Evolutionary conservation across 768 basidiomycete genomes (phyloP), one percentile per base, ranked within the genome.

Genomic region (Auricularia cornea): DNA sequence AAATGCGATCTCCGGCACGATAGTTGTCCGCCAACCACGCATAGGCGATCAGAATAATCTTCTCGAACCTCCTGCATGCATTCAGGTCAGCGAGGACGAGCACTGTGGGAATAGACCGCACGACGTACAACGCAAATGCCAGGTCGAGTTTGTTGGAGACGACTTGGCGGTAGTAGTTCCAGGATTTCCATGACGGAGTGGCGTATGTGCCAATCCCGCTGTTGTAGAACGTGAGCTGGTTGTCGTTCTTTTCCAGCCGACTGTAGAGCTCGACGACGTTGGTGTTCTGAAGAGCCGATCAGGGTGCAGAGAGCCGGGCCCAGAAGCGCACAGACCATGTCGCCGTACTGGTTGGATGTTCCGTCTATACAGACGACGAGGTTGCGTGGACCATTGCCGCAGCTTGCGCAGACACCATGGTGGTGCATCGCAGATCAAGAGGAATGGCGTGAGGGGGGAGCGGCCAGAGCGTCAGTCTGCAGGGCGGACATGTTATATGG

Each of bases 11-110:
- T 2, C 77, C 77, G 32, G 70, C 65, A 6, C 59, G 33, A 62
- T 79, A 80, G 33, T 74, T 73, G 5, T 79, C 76, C 14, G 77
- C 71, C 11, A 80, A 72, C 79, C 80, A 80, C 29, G 71, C 70
- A 60, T 80, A 80, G 12, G 74, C 78, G 14, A 60, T 66, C 62
- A 77, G 66, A 59, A 80, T 67, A 52, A 70, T 73, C 18, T 64
- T 69, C 56, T 75, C 70, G 59, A 80, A 68, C 51, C 75, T 77
- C 72, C 78, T 79, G 28, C 1, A n/a, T n/a, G n/a, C n/a, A n/a
- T n/a, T n/a, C n/a, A n/a, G n/a, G 20, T 0, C 5, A 40, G 38
- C 18, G 38, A 40, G 38, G 8, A 40, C 18, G 38, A 40, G 38
- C 38, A 8, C 18, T 40, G 38, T 18, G 8, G 8, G 8, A 12